phyloP scores from a whole-genome alignment of 345 rosid genomes.

The Euphorbia peplus region DNA sequence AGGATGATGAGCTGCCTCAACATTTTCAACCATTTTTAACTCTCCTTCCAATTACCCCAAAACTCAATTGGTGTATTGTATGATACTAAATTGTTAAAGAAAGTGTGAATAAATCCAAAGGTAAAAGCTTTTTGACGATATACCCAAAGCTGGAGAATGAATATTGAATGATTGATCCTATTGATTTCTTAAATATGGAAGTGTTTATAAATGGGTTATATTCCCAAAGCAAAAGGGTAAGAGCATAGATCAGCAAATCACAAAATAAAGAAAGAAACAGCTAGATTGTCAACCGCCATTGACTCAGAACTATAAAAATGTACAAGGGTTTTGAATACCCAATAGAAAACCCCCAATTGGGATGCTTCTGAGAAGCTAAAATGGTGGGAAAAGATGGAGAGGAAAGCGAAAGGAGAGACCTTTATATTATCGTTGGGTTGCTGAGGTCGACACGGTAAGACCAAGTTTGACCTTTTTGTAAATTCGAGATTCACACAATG shows the following conservation, averaged over 20 bases:
- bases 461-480: not conserved
- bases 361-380: constrained; percentile 5
- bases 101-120: constrained; percentile 2
- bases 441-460: constrained; percentile 8
- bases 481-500: not conserved
- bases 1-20: constrained; percentile 31
- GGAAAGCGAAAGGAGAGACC: constrained; percentile 6
- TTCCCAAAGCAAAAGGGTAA: constrained; percentile 1
- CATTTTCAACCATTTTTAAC: constrained; percentile 42
- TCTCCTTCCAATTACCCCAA: constrained; percentile 13
- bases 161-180: constrained; percentile 5
- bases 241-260: constrained; percentile 17
- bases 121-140: constrained; percentile 1
- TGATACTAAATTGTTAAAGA: not conserved
- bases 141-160: constrained; percentile 11
- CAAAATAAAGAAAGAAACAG: constrained; percentile 1
- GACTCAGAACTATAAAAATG: constrained; percentile 7
- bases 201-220: not conserved
- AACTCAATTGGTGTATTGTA: not conserved
- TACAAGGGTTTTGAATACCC: too few species aligned
- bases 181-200: not conserved
- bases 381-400: not conserved
- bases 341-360: constrained; percentile 1
- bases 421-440: not conserved
- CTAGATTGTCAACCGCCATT: constrained; percentile 11